A percentile compares a stretch with the other conserved stretches of the same genome.
These are phyloP conservation scores for Capniomyces stellatus DNA, from an alignment of 371 early-diverging fungal species.

Conservation along the genomic window DNA sequence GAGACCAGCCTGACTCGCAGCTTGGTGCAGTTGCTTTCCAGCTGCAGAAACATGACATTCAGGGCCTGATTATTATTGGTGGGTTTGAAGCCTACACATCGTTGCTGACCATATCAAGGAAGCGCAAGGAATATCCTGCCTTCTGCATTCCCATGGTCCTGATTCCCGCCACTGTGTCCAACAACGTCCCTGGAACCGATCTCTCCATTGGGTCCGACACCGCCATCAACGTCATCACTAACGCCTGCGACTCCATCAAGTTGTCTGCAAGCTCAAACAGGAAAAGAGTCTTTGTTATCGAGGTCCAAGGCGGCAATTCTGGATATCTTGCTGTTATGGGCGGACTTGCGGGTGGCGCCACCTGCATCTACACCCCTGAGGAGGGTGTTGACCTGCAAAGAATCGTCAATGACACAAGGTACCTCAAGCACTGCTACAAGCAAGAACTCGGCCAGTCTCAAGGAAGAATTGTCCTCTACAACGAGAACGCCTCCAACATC, in stretches of 20 bases:
- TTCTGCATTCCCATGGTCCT: slow-evolving; percentile 86
- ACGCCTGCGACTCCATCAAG: slow-evolving; percentile 84
- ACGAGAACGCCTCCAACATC: slow-evolving; percentile 62
- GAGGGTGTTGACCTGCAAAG: slow-evolving; percentile 63
- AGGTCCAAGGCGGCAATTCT: slow-evolving; percentile 93
- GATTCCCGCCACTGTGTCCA: slow-evolving; percentile 93
- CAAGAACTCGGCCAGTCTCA: slow-evolving; percentile 52
- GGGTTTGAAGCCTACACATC: slow-evolving; percentile 89
- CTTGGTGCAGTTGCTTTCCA: slow-evolving; percentile 77
- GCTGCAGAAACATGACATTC: slow-evolving; percentile 74
- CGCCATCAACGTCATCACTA: slow-evolving; percentile 89
- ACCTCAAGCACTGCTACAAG: slow-evolving; percentile 51
- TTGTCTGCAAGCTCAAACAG: slow-evolving; percentile 78
- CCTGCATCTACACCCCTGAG: slow-evolving; percentile 89
- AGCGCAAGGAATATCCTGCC: slow-evolving; percentile 58
- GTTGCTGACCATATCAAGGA: slow-evolving; percentile 45
- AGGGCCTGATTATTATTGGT: slow-evolving; percentile 83
- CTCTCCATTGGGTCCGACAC: slow-evolving; percentile 95
- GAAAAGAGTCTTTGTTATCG: slow-evolving; percentile 92
- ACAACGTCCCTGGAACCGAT: slow-evolving; percentile 98
- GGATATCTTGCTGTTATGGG: slow-evolving; percentile 89
- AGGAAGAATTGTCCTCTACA: slow-evolving; percentile 65
- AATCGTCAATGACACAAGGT: slow-evolving; percentile 68
- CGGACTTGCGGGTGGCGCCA: slow-evolving; percentile 85
- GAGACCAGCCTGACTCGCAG: slow-evolving; percentile 56